These are phyloP conservation scores for Thelephora ganbajun DNA, from an alignment of 768 basidiomycete species.

Conservation along the genomic window DNA sequence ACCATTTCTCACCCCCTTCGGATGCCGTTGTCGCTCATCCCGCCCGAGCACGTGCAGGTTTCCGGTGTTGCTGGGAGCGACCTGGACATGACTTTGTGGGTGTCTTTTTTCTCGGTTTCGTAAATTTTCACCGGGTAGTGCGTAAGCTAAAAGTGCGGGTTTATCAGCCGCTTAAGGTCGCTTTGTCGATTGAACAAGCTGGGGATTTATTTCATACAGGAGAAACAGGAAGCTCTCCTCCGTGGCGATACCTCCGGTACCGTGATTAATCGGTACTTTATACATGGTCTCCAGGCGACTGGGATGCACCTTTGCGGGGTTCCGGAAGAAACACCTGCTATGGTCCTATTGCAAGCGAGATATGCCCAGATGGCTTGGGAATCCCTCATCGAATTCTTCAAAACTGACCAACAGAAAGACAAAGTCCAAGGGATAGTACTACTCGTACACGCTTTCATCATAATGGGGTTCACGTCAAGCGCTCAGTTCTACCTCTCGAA, in stretches of 20 bases:
- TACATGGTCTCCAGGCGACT: not conserved
- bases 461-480: not conserved
- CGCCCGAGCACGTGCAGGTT: not conserved
- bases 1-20: not conserved
- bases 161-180: not conserved
- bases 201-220: not conserved
- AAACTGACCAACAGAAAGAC: not conserved
- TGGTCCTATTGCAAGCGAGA: not conserved
- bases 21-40: not conserved
- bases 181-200: not conserved
- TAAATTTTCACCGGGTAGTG: not conserved
- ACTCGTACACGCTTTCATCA: not conserved
- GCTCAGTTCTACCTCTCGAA: not conserved
- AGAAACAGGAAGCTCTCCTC: not conserved
- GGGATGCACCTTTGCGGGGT: not conserved
- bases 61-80: not conserved
- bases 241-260: not conserved
- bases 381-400: not conserved
- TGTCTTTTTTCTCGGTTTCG: not conserved
- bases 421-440: not conserved
- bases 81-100: not conserved
- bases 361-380: not conserved
- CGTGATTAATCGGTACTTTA: not conserved
- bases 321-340: too few species aligned
- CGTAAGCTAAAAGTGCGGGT: not conserved